Evolutionary conservation across 352 stramenopile genomes (phyloP).

Genomic region (Ophiocytium majus): DNA sequence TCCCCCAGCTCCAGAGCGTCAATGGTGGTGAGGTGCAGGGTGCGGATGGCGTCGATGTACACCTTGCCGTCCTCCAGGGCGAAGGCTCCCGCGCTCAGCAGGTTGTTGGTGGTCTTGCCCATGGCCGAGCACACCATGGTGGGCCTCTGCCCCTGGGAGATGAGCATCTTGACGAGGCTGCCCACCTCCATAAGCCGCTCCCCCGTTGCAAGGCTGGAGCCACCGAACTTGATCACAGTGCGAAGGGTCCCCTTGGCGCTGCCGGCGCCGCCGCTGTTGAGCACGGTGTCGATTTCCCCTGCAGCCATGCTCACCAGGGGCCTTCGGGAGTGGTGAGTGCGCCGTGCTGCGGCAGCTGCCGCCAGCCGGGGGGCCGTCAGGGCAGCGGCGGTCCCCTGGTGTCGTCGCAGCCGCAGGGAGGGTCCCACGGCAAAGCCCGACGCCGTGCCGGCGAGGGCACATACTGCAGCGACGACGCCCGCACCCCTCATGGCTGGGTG

Average conservation of each 20-base stretch:
- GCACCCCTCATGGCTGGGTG: no score
- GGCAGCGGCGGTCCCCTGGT: no score
- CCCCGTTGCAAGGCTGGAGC: constrained; percentile 85
- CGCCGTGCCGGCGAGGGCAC: no score
- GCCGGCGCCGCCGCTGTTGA: background rate
- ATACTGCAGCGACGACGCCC: background rate
- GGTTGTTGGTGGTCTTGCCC: constrained; percentile 79
- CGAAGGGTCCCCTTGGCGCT: background rate
- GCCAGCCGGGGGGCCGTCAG: no score
- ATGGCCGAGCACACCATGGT: constrained; percentile 76
- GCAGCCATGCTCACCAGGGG: background rate
- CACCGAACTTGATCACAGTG: constrained; percentile 96
- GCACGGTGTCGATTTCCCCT: background rate
- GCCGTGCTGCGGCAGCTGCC: no score
- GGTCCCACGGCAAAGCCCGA: background rate
- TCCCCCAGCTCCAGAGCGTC: constrained; percentile 64
- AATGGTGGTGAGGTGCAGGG: constrained; percentile 65
- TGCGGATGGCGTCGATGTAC: constrained; percentile 69
- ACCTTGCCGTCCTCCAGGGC: constrained; percentile 64
- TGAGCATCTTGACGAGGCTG: constrained; percentile 65
- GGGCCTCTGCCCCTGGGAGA: constrained; percentile 60
- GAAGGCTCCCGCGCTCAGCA: constrained; percentile 70
- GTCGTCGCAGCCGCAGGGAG: background rate
- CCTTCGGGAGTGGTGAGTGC: no score
- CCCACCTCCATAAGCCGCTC: constrained; percentile 77